Conservation (phyloP, 768 basidiomycete genomes). For the Butyriboletus loyo region DNA sequence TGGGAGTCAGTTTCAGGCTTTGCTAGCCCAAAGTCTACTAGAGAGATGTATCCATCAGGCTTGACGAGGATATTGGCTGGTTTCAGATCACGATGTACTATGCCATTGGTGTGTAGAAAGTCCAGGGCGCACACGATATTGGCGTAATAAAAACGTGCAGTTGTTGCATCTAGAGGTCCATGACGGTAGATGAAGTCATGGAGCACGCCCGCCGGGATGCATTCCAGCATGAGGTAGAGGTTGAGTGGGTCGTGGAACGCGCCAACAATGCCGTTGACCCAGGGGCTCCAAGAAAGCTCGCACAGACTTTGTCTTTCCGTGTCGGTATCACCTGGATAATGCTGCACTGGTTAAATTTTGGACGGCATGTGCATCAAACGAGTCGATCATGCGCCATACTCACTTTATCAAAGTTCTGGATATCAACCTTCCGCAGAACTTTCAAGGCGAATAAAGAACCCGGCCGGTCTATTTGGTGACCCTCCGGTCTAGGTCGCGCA, state of each 20-base stretch:
- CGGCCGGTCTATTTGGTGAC: slow-evolving; percentile 33
- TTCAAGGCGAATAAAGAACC: slow-evolving; percentile 48
- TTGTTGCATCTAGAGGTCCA: slow-evolving; percentile 31
- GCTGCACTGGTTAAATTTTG: slow-evolving; percentile 15
- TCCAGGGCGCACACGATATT: slow-evolving; percentile 51
- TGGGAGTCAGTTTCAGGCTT: slow-evolving; percentile 15
- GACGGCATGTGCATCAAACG: not conserved
- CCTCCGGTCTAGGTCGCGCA: slow-evolving; percentile 27
- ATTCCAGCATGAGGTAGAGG: slow-evolving; percentile 52
- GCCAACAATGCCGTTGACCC: slow-evolving; percentile 45
- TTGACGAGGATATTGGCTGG: slow-evolving; percentile 57
- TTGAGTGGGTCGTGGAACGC: slow-evolving; percentile 45
- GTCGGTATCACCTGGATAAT: slow-evolving; percentile 31
- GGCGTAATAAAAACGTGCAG: slow-evolving; percentile 49
- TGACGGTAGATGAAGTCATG: slow-evolving; percentile 34
- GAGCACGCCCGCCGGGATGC: slow-evolving; percentile 44
- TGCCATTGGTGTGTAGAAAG: slow-evolving; percentile 42
- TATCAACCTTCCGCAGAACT: slow-evolving; percentile 34
- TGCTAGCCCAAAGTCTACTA: slow-evolving; percentile 52
- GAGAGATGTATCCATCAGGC: slow-evolving; percentile 50
- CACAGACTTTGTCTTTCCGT: slow-evolving; percentile 42
- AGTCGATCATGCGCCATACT: slow-evolving; percentile 2
- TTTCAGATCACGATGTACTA: slow-evolving; percentile 56
- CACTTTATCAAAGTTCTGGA: slow-evolving; percentile 33
- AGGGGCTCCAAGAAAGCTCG: slow-evolving; percentile 51